Base-by-base conservation (phyloP, 371 early-diverging fungal genomes). In the Modicella reniformis region DNA sequence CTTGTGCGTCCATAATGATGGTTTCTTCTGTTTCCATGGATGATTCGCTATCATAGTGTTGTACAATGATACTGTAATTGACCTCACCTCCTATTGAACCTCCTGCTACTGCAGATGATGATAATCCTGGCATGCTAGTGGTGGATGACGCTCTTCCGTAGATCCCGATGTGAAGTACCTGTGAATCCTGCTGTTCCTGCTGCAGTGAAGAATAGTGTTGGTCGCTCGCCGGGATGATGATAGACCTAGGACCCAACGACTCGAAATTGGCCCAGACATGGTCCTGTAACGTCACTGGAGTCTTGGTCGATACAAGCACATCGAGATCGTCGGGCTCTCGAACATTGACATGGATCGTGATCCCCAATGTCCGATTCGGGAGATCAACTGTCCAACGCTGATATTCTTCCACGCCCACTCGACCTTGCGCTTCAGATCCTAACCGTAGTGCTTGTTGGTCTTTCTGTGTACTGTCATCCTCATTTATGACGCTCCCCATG, bases 261-360 rank as follows among this genome's bases (percentile, higher is more conserved):
- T 59, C 61, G 53, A 76, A 76, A 34, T 76, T 60, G n/a, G 72
- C 65, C 77, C 77, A 76, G 30, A 67, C 51, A 19, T 76, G 77
- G 25, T 76, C 77, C 53, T 67, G 55, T 15, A 76, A 41, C n/a
- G 68, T 51, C 8, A 71, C 53, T 1, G 77, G 68, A 17, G 56
- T 10, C 26, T 41, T 63, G 32, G 71, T 65, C 23, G 77, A 76
- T 0, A 65, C 61, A 21, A 76, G 19, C 1, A 76, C 58, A 54
- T 76, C 77, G 37, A 75, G 53, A 40, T 75, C 75, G 17, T 63
- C 75, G 33, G 66, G 75, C 23, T 69, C 70, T 26, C 65, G 63
- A 3, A 66, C 63, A n/a, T 65, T 28, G 8, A 75, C 75, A 32
- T 30, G 47, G 0, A 75, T 53, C 32, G 53, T 34, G 41, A 75